These are phyloP conservation scores for Rutstroemia sydowiana DNA, from an alignment of 2,329 filamentous ascomycete species.

Conservation along the genomic window DNA sequence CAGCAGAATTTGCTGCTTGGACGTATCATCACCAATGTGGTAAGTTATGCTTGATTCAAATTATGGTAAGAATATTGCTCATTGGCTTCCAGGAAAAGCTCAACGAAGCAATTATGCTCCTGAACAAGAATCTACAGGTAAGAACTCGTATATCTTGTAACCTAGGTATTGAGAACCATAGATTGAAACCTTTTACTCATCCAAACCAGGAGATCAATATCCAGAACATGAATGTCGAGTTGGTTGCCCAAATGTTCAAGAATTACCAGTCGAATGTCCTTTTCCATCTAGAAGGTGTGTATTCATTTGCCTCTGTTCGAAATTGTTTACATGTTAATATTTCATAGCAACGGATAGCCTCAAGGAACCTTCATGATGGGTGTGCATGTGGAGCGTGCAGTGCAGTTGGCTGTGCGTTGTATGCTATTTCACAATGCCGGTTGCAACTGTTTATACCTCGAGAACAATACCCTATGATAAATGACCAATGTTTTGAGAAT, in stretches of 20 bases:
- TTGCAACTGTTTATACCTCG: too few species aligned
- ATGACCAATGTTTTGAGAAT: too few species aligned
- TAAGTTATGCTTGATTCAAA: conserved; percentile 40
- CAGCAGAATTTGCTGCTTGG: conserved; percentile 91
- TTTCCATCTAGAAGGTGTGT: conserved; percentile 90
- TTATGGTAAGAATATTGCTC: neutral
- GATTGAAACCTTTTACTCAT: too few species aligned
- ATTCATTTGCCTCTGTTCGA: neutral
- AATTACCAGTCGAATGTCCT: conserved; percentile 98
- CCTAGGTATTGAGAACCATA: conserved; percentile 1
- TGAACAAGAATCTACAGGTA: conserved; percentile 90
- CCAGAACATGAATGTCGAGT: conserved; percentile 97
- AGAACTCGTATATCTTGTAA: conserved; percentile 5
- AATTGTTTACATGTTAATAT: conserved; percentile 16
- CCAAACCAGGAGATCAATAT: conserved; percentile 89
- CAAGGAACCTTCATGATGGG: conserved; percentile 60
- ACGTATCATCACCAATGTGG: conserved; percentile 95
- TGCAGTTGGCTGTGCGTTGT: too few species aligned
- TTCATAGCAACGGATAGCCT: conserved; percentile 70
- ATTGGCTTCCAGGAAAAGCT: conserved; percentile 70
- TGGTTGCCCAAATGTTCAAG: conserved; percentile 99
- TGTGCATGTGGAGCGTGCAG: neutral
- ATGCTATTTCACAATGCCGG: too few species aligned
- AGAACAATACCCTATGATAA: too few species aligned
- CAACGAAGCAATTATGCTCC: conserved; percentile 84